phyloP scores from a whole-genome alignment of 2,329 filamentous ascomycete species.

The Epichloe aotearoae region DNA sequence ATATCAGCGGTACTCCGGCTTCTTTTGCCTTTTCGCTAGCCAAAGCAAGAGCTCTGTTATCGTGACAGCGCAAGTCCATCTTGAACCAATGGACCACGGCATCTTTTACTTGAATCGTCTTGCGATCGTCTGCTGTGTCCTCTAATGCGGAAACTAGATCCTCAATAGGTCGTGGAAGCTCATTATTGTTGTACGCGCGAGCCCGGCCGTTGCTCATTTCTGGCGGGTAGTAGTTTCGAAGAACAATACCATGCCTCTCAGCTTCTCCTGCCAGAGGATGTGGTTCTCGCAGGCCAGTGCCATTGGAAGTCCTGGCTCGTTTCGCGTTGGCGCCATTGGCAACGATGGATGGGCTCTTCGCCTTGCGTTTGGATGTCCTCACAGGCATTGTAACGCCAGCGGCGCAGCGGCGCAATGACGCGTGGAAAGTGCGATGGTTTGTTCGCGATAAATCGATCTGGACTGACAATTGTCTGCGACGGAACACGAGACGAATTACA shows the following conservation, averaged over 20 bases:
- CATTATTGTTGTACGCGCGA: constrained; percentile 55
- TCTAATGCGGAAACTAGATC: constrained; percentile 46
- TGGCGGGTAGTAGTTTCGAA: constrained; percentile 66
- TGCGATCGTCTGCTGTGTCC: constrained; percentile 43
- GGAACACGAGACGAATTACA: not conserved
- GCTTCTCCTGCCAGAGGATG: constrained; percentile 33
- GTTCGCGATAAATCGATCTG: not conserved
- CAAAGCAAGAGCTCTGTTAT: constrained; percentile 59
- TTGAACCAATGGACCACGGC: constrained; percentile 88
- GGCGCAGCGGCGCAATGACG: not conserved
- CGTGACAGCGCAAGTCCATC: constrained; percentile 57
- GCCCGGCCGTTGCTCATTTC: constrained; percentile 79
- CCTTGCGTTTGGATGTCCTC: constrained; percentile 17
- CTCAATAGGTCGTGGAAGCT: constrained; percentile 61
- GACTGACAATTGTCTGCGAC: not conserved
- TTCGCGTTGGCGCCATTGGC: constrained; percentile 15
- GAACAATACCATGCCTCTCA: constrained; percentile 47
- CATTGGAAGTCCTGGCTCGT: constrained; percentile 21
- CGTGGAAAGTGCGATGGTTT: not conserved
- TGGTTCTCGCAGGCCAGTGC: constrained; percentile 27
- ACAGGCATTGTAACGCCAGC: constrained; percentile 16
- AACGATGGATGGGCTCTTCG: constrained; percentile 10
- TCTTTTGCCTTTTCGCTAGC: constrained; percentile 54
- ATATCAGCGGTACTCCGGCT: constrained; percentile 57
- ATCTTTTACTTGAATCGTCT: constrained; percentile 37